Evolutionary conservation across 352 stramenopile species (phyloP), one percentile per base, ranked within the genome.

Genomic region (Pythium periplocum): DNA sequence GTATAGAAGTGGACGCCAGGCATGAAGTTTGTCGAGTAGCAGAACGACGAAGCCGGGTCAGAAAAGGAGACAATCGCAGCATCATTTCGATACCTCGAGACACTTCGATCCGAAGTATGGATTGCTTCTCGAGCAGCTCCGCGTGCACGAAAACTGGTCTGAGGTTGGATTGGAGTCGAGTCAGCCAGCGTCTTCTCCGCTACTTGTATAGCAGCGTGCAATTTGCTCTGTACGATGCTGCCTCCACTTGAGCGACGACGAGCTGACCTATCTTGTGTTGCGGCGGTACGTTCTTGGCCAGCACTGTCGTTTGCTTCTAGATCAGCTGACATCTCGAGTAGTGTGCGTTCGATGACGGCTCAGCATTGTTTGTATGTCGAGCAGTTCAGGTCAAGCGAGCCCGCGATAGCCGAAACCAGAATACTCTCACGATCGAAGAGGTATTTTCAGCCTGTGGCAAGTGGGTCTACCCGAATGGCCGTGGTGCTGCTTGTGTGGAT

Each of bases 1-100:
- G 81, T 84, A 52, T 86, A 91, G 45, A 91, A 91, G 48, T 91
- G 78, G 17, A 84, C 68, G 11, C 80, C 81, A n/a, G 78, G 81
- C 66, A 91, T 83, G 48, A 91, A 85, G 55, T 73, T 86, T 26
- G 53, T 53, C 12, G 78, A 55, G 57, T 91, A 91, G 9, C 57
- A 57, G 38, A 91, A 88, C 4, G 57, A 48, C 4, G 64, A 78
- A 10, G 63, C 45, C 4, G 62, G 49, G 11, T 91, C 80, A 2
- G 59, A 59, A 48, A 85, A 89, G n/a, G 80, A 91, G 12, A 87
- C 68, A 9, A 81, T 69, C 2, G 71, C 66, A 0, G 72, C 80
- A 12, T 84, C 55, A 33, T 64, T 71, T 0, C 76, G 74, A 58
- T 91, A 91, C 0, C 80, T 63, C 53, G 58, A 72, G 9, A 78